Evolutionary conservation across 139 green algal genomes (phyloP), one percentile per base, ranked within the genome.

Genomic region (Coelastrella sp.): DNA sequence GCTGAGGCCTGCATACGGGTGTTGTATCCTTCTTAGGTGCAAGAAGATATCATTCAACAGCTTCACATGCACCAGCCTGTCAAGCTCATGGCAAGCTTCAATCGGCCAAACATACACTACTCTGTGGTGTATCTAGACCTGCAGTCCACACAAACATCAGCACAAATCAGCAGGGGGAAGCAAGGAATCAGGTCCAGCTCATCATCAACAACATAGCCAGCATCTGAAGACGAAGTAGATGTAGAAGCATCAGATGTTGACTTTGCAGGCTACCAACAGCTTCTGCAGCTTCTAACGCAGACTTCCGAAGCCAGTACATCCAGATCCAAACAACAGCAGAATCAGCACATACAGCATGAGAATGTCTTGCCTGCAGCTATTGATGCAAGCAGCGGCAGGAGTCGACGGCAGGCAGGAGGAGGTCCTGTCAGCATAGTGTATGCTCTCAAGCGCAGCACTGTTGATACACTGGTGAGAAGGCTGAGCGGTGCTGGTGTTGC

Each of bases 71-170:
- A 50, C 13, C 59, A 81, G 23, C 86, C 87, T 8, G 38, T 87
- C 43, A 66, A 85, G 8, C 82, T 94, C 40, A 30, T 85, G 0
- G 69, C 71, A 21, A 87, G 62, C 64, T 94, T 94, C 80, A 91
- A 94, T 85, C 80, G 92, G 0, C 90, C 88, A 64, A 94, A 94
- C 88, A 94, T 94, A 64, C 69, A 63, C 27, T 94, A 91, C 85
- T 69, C 59, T 0, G 85, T 93, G n/a, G 53, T 66, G 35, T 48
- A 80, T 9, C 66, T 72, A 21, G 80, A 86, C 45, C 50, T 79
- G 21, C 48, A 76, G 60, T 43, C 48, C 17, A 11, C 60, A 63
- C 7, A 37, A 62, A 5, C 53, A 37, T 13, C 27, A 5, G 17
- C 62, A 45, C 30, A 13, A 34, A 25, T 17, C 66, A 74, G 35